Base-by-base conservation (phyloP, 768 basidiomycete species). In the Mycena maculata region DNA sequence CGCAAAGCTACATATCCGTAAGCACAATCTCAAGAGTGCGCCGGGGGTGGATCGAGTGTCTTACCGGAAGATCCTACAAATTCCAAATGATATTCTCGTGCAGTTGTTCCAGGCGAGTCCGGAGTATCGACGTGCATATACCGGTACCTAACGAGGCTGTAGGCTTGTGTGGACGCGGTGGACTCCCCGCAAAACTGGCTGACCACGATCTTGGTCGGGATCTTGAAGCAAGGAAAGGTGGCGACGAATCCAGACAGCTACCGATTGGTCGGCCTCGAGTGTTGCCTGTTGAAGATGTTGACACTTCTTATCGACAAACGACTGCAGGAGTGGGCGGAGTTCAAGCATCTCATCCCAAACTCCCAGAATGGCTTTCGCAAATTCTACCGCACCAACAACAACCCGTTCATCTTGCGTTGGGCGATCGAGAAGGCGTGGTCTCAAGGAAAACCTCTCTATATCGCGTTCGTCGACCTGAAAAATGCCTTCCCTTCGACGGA, bases 401-500 rank as follows among this genome's bases (percentile, higher is more conserved):
- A 78, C 63, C 63, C 60, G 12, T 76, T 72, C 38, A 68, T 77
- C 31, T 68, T 77, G 3, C 54, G 71, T 1, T 66, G 63, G 25
- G 72, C 73, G 1, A 71, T 74, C 12, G 75, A 76, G 5, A 59
- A 58, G 20, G 75, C 75, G 12, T 27, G 63, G 28, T 59, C 63
- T 11, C 28, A 63, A 18, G 59, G 64, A 5, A 71, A 68, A 33
- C 13, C 73, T 20, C 65, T 78, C 0, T 76, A 69, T 67, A 71
- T 74, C 7, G 65, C 60, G n/a, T 75, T 74, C 47, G 69, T 72
- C n/a, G 75, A 78, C 63, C 33, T 76, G 3, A 76, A 60, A 18
- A 80, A 81, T 73, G 79, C 80, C 12, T 81, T 80, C 65, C 80
- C 80, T 0, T 79, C 75, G 1, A 74, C 74, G 1, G 73, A 81